A percentile compares a stretch with the other conserved stretches of the same genome.
Evolutionary conservation across 2,329 filamentous ascomycete species (phyloP).

Genomic region (Pleurostoma richardsiae): DNA sequence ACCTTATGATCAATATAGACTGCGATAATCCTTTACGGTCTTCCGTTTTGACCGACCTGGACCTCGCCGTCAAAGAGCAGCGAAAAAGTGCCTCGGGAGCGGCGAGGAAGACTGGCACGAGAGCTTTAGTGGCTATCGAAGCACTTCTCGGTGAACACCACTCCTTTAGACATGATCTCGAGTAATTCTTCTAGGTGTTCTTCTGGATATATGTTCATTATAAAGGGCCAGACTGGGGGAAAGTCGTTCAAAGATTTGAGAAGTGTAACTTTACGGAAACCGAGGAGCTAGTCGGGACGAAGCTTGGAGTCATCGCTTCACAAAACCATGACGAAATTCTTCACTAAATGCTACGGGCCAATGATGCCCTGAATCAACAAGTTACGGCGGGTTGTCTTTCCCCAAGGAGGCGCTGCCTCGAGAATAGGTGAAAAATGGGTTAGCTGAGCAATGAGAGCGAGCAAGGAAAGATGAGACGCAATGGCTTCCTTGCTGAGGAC

Average conservation of each 20-base stretch:
- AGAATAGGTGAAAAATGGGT: too few species aligned
- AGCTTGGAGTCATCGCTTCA: slow-evolving; percentile 7
- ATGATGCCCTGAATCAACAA: slow-evolving; percentile 29
- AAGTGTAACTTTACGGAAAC: too few species aligned
- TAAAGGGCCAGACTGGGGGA: slow-evolving; percentile 15
- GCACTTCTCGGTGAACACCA: slow-evolving; percentile 33
- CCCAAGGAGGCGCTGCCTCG: background rate
- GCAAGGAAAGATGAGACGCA: too few species aligned
- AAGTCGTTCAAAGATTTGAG: slow-evolving; percentile 6
- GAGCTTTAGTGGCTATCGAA: slow-evolving; percentile 40
- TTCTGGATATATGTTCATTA: slow-evolving; percentile 41
- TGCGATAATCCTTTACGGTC: slow-evolving; percentile 27
- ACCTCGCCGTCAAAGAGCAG: slow-evolving; percentile 26
- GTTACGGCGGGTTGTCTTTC: slow-evolving; percentile 18
- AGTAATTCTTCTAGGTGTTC: slow-evolving; percentile 43
- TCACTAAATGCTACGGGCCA: slow-evolving; percentile 27
- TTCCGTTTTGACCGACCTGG: slow-evolving; percentile 37
- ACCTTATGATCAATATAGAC: slow-evolving; percentile 36
- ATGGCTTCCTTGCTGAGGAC: too few species aligned
- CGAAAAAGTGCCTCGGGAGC: slow-evolving; percentile 27
- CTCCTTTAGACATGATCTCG: slow-evolving; percentile 39
- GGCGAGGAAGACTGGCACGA: slow-evolving; percentile 34
- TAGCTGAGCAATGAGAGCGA: too few species aligned
- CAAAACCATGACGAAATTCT: slow-evolving; percentile 14
- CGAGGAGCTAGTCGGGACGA: too few species aligned